These are phyloP conservation scores for Agaricus sinodeliciosus DNA, from an alignment of 768 basidiomycete species.

Conservation along the genomic window DNA sequence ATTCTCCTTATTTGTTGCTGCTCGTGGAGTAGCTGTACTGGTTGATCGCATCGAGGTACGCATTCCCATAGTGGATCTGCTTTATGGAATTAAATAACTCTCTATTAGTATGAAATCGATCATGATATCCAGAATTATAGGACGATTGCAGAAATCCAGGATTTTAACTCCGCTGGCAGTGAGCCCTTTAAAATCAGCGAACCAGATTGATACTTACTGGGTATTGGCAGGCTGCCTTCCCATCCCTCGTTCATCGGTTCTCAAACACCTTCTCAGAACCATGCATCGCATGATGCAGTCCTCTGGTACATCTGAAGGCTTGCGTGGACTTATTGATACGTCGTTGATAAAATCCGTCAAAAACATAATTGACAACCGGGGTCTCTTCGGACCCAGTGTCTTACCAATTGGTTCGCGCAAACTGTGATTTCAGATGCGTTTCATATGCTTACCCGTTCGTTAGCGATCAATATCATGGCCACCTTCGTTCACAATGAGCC, in stretches of 20 bases:
- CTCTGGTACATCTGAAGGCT: slow-evolving; percentile 87
- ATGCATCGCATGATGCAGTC: slow-evolving; percentile 98
- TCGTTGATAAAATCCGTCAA: slow-evolving; percentile 80
- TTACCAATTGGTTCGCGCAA: slow-evolving; percentile 63
- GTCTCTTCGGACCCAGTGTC: slow-evolving; percentile 80
- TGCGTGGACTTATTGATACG: slow-evolving; percentile 91
- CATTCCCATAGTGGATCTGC: slow-evolving; percentile 1
- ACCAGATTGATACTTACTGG: not conserved
- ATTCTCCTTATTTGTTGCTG: slow-evolving; percentile 80
- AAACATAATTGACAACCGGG: slow-evolving; percentile 78
- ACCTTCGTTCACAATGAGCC: slow-evolving; percentile 99
- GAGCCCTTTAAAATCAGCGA: slow-evolving; percentile 2
- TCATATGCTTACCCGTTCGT: not conserved
- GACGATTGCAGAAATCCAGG: slow-evolving; percentile 16
- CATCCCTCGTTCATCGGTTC: slow-evolving; percentile 66
- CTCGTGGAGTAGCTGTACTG: slow-evolving; percentile 77
- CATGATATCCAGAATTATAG: slow-evolving; percentile 54
- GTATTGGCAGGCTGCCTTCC: slow-evolving; percentile 55
- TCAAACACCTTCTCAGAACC: slow-evolving; percentile 87
- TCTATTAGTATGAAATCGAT: slow-evolving; percentile 64
- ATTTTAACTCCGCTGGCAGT: slow-evolving; percentile 17
- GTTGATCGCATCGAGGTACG: slow-evolving; percentile 84
- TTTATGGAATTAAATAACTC: slow-evolving; percentile 5
- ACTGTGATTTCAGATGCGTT: not conserved
- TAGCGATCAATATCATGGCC: slow-evolving; percentile 92